phyloP scores from a whole-genome alignment of 176 grass and related monocot genomes.

The Oryza brachyantha region DNA sequence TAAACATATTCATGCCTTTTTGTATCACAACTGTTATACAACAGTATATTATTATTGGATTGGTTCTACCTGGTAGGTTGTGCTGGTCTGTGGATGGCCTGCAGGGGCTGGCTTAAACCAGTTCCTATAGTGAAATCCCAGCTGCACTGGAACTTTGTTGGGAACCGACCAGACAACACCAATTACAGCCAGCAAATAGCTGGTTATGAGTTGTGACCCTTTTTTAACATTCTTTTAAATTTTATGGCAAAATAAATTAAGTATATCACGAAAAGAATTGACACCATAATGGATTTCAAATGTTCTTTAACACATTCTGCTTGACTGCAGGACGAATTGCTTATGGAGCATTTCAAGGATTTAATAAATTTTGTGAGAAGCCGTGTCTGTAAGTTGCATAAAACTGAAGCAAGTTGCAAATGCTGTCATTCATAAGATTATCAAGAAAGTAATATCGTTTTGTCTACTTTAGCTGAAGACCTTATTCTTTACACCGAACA shows the following conservation, averaged over 20 bases:
- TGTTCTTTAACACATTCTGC: constrained; percentile 6
- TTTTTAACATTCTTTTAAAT: not conserved
- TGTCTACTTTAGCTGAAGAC: constrained; percentile 69
- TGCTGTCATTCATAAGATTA: constrained; percentile 6
- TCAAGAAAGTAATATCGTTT: constrained; percentile 20
- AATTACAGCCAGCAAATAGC: not conserved
- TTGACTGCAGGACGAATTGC: constrained; percentile 74
- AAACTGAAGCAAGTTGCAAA: constrained; percentile 20
- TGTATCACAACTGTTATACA: not conserved
- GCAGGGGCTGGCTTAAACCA: not conserved
- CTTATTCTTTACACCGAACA: constrained; percentile 40
- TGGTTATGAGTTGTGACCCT: not conserved
- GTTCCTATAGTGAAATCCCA: not conserved
- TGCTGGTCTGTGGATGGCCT: not conserved
- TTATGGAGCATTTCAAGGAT: constrained; percentile 77
- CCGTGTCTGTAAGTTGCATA: constrained; percentile 56
- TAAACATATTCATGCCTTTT: constrained; percentile 31
- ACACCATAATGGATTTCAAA: not conserved
- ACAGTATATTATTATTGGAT: not conserved
- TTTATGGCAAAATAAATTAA: not conserved
- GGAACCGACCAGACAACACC: not conserved
- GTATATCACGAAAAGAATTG: not conserved
- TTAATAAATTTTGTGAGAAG: constrained; percentile 69
- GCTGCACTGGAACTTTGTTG: not conserved
- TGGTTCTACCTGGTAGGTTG: not conserved